Evolutionary conservation across 345 rosid species (phyloP).

Genomic region (Mallotus nudiflorus): DNA sequence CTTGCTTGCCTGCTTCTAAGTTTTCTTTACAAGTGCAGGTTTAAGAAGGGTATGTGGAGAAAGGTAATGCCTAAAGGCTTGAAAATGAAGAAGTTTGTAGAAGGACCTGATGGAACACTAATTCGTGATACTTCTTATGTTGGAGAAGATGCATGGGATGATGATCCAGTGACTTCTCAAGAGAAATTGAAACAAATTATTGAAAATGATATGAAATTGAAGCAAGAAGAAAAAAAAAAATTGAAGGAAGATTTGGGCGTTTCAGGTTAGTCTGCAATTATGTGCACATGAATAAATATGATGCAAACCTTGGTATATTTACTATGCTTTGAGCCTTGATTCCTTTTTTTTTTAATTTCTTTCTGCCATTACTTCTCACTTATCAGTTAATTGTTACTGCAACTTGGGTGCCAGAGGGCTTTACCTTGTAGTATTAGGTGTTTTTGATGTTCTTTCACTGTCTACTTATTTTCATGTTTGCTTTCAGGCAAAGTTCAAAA

Average conservation of each 20-base stretch:
- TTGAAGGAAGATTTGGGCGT: slow-evolving; percentile 63
- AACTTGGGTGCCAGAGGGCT: neutral
- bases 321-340: slow-evolving; percentile 9
- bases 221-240: slow-evolving; percentile 62
- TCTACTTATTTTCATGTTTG: slow-evolving; percentile 14
- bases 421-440: neutral
- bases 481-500: slow-evolving; percentile 46
- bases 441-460: slow-evolving; percentile 2
- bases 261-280: slow-evolving; percentile 49
- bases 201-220: slow-evolving; percentile 51
- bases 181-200: slow-evolving; percentile 57
- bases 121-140: slow-evolving; percentile 78
- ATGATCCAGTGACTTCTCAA: slow-evolving; percentile 55
- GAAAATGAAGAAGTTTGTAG: slow-evolving; percentile 75
- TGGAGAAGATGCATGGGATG: slow-evolving; percentile 94
- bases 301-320: neutral
- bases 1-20: neutral
- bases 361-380: neutral
- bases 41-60: slow-evolving; percentile 86
- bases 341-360: neutral
- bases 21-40: slow-evolving; percentile 44
- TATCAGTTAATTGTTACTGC: neutral
- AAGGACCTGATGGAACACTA: slow-evolving; percentile 78
- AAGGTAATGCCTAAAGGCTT: slow-evolving; percentile 81
- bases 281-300: slow-evolving; percentile 8